Percentiles rank a stretch among this genome's conserved stretches.
Evolutionary conservation across 345 rosid genomes (phyloP).

Genomic region (Dipteronia dyeriana): DNA sequence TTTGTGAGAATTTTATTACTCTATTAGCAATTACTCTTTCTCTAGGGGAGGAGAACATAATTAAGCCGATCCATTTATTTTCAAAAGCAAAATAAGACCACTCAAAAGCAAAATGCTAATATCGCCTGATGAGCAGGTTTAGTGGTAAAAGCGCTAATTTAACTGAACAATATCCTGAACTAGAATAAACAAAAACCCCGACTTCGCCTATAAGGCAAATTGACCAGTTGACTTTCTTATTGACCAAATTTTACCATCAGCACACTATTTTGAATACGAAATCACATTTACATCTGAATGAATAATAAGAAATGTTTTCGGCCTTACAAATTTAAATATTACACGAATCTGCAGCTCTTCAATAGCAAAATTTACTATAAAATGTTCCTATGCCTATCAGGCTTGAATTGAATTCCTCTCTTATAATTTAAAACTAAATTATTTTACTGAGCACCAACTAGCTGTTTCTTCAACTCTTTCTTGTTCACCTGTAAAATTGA

Average conservation of each 20-base stretch:
- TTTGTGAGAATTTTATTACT: background rate
- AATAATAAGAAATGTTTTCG: too few species aligned
- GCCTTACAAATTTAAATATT: background rate
- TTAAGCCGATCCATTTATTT: background rate
- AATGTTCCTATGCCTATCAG: background rate
- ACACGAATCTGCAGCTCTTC: background rate
- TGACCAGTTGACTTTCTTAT: too few species aligned
- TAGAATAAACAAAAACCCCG: too few species aligned
- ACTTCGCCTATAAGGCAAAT: too few species aligned
- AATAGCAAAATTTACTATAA: background rate
- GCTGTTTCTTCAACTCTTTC: slow-evolving; percentile 75
- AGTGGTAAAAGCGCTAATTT: too few species aligned
- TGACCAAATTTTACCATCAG: too few species aligned
- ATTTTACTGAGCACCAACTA: slow-evolving; percentile 41
- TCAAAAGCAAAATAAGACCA: too few species aligned
- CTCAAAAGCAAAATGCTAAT: too few species aligned
- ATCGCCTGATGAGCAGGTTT: too few species aligned
- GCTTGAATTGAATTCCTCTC: background rate
- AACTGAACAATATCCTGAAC: too few species aligned
- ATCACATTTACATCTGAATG: too few species aligned
- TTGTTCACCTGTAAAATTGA: slow-evolving; percentile 73
- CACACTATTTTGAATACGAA: background rate
- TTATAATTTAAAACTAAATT: background rate
- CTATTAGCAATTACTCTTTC: background rate
- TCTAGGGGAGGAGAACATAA: too few species aligned